phyloP scores from a whole-genome alignment of 2,329 filamentous ascomycete species.

The Thelonectria blattea region DNA sequence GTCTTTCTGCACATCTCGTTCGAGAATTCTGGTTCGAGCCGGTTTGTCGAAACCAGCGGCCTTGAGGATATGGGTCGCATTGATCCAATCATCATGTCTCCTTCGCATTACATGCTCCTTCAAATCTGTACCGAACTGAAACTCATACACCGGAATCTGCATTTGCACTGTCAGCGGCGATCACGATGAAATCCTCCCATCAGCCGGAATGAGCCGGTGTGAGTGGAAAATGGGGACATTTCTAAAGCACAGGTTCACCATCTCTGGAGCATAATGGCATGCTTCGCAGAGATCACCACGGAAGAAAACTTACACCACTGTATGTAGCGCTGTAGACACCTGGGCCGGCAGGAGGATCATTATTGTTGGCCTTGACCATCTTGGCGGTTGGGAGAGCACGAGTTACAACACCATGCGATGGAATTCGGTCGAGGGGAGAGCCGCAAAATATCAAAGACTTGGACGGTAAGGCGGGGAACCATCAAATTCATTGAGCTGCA shows the following conservation, averaged over 20 bases:
- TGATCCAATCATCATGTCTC: slow-evolving; percentile 94
- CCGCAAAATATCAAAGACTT: not conserved
- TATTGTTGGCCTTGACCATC: slow-evolving; percentile 55
- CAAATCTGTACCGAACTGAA: slow-evolving; percentile 78
- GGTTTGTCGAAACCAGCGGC: slow-evolving; percentile 98
- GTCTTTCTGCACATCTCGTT: slow-evolving; percentile 96
- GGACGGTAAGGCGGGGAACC: not conserved
- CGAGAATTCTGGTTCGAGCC: slow-evolving; percentile 89
- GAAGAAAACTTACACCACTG: slow-evolving; percentile 63
- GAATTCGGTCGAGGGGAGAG: slow-evolving; percentile 7
- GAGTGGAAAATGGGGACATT: not conserved
- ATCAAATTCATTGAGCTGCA: slow-evolving; percentile 12
- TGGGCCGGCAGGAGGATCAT: slow-evolving; percentile 40
- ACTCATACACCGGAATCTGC: slow-evolving; percentile 94
- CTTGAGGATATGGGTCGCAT: slow-evolving; percentile 98
- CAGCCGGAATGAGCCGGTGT: not conserved
- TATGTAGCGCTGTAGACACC: slow-evolving; percentile 73
- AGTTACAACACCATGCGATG: slow-evolving; percentile 30
- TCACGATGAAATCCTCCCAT: not conserved
- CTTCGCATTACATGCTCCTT: slow-evolving; percentile 95
- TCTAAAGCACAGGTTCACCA: not conserved
- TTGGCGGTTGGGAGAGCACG: slow-evolving; percentile 36
- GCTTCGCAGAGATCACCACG: not conserved
- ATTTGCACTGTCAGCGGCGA: slow-evolving; percentile 14
- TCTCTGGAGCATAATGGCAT: not conserved